Conservation (phyloP, 2,329 filamentous ascomycete species). For the Aureobasidium lini region DNA sequence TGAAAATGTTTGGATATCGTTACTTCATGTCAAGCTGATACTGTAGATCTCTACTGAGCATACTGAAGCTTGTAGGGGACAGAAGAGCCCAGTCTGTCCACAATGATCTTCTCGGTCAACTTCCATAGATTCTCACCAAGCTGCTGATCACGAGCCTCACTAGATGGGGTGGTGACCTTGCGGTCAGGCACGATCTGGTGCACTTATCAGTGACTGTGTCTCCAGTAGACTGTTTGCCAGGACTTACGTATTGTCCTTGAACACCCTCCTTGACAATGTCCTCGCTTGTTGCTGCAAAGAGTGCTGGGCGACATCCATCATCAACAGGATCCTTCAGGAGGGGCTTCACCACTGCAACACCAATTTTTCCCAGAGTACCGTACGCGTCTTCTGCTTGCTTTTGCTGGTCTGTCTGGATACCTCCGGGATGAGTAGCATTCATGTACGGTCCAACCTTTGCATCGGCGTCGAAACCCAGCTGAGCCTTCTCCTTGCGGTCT, state of each 20-base stretch:
- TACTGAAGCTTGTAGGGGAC: slow-evolving; percentile 7
- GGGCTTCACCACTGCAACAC: slow-evolving; percentile 35
- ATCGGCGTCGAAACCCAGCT: slow-evolving; percentile 27
- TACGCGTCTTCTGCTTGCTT: slow-evolving; percentile 45
- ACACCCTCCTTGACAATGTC: slow-evolving; percentile 38
- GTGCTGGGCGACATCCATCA: slow-evolving; percentile 39
- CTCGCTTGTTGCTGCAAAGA: slow-evolving; percentile 42
- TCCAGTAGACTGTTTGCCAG: not conserved
- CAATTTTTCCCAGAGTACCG: slow-evolving; percentile 39
- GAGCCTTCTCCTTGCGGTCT: slow-evolving; percentile 30
- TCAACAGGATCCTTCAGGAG: slow-evolving; percentile 45
- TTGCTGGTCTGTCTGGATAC: slow-evolving; percentile 41
- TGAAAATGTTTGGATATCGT: not conserved
- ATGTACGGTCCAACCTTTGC: slow-evolving; percentile 32
- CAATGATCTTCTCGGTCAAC: slow-evolving; percentile 38
- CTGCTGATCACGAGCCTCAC: slow-evolving; percentile 36
- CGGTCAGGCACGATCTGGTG: slow-evolving; percentile 39
- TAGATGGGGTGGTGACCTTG: slow-evolving; percentile 38
- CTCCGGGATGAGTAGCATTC: slow-evolving; percentile 45
- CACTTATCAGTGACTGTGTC: not conserved
- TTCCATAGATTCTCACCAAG: slow-evolving; percentile 40
- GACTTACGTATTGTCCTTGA: slow-evolving; percentile 35
- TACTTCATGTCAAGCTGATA: not conserved
- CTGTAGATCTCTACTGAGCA: not conserved
- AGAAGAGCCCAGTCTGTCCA: slow-evolving; percentile 31